Conservation (phyloP, 75 land plant species). For the Cunninghamia lanceolata region DNA sequence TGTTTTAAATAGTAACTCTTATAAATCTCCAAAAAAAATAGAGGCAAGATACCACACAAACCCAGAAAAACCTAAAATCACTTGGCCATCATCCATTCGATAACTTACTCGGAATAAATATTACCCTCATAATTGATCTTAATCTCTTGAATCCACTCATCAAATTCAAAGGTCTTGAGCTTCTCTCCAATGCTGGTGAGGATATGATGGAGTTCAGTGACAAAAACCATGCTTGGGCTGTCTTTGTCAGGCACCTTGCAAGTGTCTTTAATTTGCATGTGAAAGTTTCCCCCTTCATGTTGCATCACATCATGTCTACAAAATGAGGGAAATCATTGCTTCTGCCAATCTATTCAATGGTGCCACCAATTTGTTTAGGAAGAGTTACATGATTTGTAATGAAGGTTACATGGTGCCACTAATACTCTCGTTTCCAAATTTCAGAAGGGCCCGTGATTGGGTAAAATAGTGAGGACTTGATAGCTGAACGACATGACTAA, state of each 20-base stretch:
- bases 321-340: slow-evolving; percentile 71
- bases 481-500: too few species aligned
- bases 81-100: slow-evolving; percentile 52
- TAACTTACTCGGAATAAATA: slow-evolving; percentile 66
- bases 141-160: slow-evolving; percentile 80
- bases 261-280: slow-evolving; percentile 75
- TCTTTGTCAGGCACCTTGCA: slow-evolving; percentile 86
- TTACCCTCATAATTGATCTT: slow-evolving; percentile 58
- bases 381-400: too few species aligned
- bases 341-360: slow-evolving; percentile 48
- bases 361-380: too few species aligned
- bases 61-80: neutral
- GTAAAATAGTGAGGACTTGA: too few species aligned
- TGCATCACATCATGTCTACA: slow-evolving; percentile 61
- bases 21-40: neutral
- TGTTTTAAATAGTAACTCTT: neutral
- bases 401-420: too few species aligned
- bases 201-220: too few species aligned
- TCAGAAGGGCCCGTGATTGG: too few species aligned
- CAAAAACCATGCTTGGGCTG: slow-evolving; percentile 53
- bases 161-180: slow-evolving; percentile 67
- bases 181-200: slow-evolving; percentile 66
- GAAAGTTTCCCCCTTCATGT: slow-evolving; percentile 60
- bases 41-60: neutral
- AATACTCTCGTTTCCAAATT: too few species aligned